Base-by-base conservation (phyloP, 495 filamentous ascomycete species). In the Penicillium lividum region DNA sequence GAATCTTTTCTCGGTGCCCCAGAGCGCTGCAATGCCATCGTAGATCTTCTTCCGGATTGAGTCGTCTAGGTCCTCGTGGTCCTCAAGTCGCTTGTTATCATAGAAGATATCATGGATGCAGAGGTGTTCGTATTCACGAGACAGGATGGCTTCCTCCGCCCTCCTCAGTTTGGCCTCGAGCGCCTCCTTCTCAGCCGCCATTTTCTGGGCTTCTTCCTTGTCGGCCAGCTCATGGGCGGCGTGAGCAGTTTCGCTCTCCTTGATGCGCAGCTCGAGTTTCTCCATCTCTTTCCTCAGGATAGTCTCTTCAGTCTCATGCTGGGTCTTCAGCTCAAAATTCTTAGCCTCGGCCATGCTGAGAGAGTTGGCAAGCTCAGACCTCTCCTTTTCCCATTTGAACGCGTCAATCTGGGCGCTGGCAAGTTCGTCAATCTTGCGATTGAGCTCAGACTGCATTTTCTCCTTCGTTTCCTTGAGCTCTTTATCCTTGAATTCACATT, bases 51-150 rank as follows among this genome's bases (percentile, higher is more conserved):
- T 50, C 5, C 47, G 27, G 11, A 33, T 50, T 6, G 9, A 8
- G 8, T 46, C 43, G 27, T 46, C 43, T 11, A 46, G 13, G 18
- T 46, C 18, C 28, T 50, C 33, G 49, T 36, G 15, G n/a, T 51
- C 49, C 18, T 51, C 49, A 18, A 51, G 30, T 11, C 30, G 31
- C 34, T 36, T 16, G 3, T 31, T 31, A 38, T 3, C 49, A 22
- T 36, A 34, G 49, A 36, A 51, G 34, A 51, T 25, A n/a, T 36
- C 49, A 30, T 36, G 49, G 10, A 51, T 36, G 7, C 8, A 22
- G 9, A 51, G 7, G n/a, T 51, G 7, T 6, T 50, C 47, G 27
- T 10, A 7, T 6, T 30, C 30, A 8, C 15, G 28, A 8, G 6
- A 27, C 4, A 5, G 47, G 11, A n/a, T 46, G 18, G 43, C 18